phyloP scores from a whole-genome alignment of 768 basidiomycete genomes.

The Lactarius indigo region DNA sequence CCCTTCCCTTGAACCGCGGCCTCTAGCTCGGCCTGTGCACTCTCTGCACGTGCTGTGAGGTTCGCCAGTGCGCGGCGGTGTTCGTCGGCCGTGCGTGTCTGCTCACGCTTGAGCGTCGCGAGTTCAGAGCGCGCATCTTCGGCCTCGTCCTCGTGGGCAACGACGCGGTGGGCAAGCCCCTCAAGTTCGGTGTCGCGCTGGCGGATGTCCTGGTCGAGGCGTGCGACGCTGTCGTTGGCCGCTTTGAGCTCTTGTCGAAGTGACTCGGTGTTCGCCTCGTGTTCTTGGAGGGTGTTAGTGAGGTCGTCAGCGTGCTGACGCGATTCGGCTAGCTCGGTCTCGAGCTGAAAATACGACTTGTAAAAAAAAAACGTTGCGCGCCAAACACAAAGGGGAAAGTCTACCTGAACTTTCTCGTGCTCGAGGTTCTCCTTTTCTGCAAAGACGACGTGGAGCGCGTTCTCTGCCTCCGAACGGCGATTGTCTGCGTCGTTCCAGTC shows the following conservation, averaged over 20 bases:
- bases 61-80: slow-evolving; percentile 47
- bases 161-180: slow-evolving; percentile 44
- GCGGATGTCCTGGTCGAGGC: slow-evolving; percentile 54
- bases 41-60: slow-evolving; percentile 44
- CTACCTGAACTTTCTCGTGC: slow-evolving; percentile 28
- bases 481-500: slow-evolving; percentile 58
- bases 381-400: not conserved
- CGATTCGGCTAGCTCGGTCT: slow-evolving; percentile 49
- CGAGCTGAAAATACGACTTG: slow-evolving; percentile 38
- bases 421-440: slow-evolving; percentile 51
- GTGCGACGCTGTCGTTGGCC: slow-evolving; percentile 48
- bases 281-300: slow-evolving; percentile 47
- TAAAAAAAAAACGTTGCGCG: not conserved
- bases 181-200: slow-evolving; percentile 55
- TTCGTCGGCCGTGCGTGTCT: slow-evolving; percentile 47
- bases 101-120: slow-evolving; percentile 51
- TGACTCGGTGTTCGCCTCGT: slow-evolving; percentile 45
- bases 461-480: slow-evolving; percentile 52
- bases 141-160: slow-evolving; percentile 48
- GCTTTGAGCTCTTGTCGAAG: slow-evolving; percentile 56
- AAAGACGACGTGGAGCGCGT: slow-evolving; percentile 51
- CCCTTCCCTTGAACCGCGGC: slow-evolving; percentile 50
- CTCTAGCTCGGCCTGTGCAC: slow-evolving; percentile 47
- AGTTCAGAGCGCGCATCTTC: slow-evolving; percentile 56
- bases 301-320: slow-evolving; percentile 50